phyloP scores from a whole-genome alignment of 1,139 yeast species.

The Taphrina flavorubra region DNA sequence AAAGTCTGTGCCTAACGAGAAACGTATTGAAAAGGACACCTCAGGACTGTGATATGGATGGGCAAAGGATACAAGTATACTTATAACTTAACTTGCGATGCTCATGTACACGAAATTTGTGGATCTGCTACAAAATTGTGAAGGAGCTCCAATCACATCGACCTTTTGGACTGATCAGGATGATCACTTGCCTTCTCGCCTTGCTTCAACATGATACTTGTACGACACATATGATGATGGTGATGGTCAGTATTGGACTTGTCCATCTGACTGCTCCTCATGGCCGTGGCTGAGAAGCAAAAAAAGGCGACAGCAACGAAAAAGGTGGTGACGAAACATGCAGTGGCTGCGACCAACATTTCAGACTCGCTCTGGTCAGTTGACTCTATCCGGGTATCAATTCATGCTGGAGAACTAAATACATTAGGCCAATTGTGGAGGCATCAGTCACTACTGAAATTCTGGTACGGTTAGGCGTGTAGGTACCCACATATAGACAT shows the following conservation, averaged over 20 bases:
- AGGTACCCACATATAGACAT: background rate
- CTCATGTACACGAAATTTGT: constrained; percentile 12
- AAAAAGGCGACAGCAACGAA: background rate
- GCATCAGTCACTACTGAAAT: background rate
- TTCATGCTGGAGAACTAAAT: too few relatives aligned
- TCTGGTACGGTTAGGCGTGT: background rate
- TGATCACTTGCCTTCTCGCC: background rate
- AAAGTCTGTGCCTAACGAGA: background rate
- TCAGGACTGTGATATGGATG: background rate
- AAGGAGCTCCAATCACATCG: background rate
- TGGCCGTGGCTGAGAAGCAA: constrained; percentile 6
- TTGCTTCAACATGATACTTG: background rate
- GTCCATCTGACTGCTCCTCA: background rate
- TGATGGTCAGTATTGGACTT: background rate
- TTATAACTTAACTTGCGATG: background rate
- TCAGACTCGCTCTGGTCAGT: background rate
- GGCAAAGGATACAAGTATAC: background rate
- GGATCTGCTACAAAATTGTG: background rate
- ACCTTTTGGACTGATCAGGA: background rate
- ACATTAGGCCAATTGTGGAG: background rate
- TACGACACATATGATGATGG: background rate
- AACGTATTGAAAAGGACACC: background rate
- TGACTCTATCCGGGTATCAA: background rate
- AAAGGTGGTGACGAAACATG: constrained; percentile 6
- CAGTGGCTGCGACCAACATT: background rate